Percentiles rank a stretch among this genome's conserved stretches.
phyloP scores from a whole-genome alignment of 768 basidiomycete genomes.

The Hygrophoropsis aurantiaca region DNA sequence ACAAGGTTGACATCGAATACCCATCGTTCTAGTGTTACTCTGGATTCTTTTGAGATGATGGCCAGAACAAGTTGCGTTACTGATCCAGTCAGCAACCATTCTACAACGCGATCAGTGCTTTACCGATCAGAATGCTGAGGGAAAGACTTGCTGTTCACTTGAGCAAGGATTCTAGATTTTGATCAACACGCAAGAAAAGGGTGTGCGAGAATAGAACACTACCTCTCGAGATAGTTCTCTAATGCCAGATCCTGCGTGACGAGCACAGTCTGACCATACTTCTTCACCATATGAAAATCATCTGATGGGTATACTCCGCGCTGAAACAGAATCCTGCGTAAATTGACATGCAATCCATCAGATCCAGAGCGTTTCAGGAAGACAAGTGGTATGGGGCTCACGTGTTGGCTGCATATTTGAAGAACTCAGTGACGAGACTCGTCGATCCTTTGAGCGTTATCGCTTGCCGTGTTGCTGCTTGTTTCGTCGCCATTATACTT shows the following conservation, averaged over 20 bases:
- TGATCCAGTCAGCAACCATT: slow-evolving; percentile 90
- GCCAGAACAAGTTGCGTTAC: slow-evolving; percentile 94
- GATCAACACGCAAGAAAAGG: slow-evolving; percentile 5
- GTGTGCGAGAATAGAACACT: slow-evolving; percentile 6
- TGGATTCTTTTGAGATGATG: slow-evolving; percentile 93
- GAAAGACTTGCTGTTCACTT: slow-evolving; percentile 78
- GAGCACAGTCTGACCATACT: slow-evolving; percentile 94
- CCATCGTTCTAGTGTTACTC: slow-evolving; percentile 93
- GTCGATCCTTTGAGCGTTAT: slow-evolving; percentile 97
- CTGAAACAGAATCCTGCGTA: slow-evolving; percentile 86
- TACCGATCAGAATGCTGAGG: not conserved
- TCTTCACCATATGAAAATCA: slow-evolving; percentile 99
- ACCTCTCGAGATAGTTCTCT: slow-evolving; percentile 91
- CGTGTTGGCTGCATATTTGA: slow-evolving; percentile 99
- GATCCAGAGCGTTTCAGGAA: not conserved
- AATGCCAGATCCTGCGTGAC: slow-evolving; percentile 92
- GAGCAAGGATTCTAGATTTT: slow-evolving; percentile 73
- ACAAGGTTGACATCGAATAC: slow-evolving; percentile 94
- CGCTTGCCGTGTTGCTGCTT: slow-evolving; percentile 58
- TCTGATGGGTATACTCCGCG: slow-evolving; percentile 96
- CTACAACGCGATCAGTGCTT: slow-evolving; percentile 38
- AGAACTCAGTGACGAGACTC: slow-evolving; percentile 93
- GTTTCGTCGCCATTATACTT: slow-evolving; percentile 42
- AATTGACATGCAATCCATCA: slow-evolving; percentile 9
- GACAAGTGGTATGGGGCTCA: slow-evolving; percentile 37